These are phyloP conservation scores for Colletotrichum lentis DNA, from an alignment of 2,329 filamentous ascomycete species.

Conservation along the genomic window DNA sequence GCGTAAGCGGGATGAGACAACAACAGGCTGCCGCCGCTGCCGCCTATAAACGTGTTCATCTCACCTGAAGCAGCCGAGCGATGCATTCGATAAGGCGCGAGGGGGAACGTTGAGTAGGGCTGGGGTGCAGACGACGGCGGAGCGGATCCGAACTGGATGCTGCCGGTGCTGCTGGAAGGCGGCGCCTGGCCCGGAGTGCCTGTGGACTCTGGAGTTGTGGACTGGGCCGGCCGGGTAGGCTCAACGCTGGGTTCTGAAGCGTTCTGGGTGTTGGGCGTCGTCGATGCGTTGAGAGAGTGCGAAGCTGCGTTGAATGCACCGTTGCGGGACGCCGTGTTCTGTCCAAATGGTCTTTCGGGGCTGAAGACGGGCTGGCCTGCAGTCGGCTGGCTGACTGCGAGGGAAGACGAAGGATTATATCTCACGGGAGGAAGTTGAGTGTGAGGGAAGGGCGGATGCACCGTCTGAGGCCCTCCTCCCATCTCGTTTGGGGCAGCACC, in stretches of 20 bases:
- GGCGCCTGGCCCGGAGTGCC: conserved; percentile 9
- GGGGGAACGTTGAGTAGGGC: background rate
- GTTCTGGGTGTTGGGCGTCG: background rate
- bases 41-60: background rate
- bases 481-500: conserved; percentile 9
- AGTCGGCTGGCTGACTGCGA: conserved; percentile 6
- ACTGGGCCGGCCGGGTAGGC: background rate
- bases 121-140: conserved; percentile 30
- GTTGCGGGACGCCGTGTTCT: background rate
- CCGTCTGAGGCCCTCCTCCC: background rate
- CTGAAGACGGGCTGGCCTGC: conserved; percentile 12
- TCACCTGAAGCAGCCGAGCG: conserved; percentile 15
- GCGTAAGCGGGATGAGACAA: background rate
- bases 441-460: conserved; percentile 14
- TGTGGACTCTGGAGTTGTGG: conserved; percentile 5
- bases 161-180: conserved; percentile 5
- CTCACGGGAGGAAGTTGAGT: conserved; percentile 18
- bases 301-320: conserved; percentile 6
- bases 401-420: conserved; percentile 4
- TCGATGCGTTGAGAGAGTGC: background rate
- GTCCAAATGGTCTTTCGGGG: conserved; percentile 18
- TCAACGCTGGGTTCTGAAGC: background rate
- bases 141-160: conserved; percentile 37
- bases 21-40: too few relatives aligned
- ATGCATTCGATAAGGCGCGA: conserved; percentile 8